Base-by-base conservation (phyloP, 2,329 filamentous ascomycete species). In the Nemania diffusa region DNA sequence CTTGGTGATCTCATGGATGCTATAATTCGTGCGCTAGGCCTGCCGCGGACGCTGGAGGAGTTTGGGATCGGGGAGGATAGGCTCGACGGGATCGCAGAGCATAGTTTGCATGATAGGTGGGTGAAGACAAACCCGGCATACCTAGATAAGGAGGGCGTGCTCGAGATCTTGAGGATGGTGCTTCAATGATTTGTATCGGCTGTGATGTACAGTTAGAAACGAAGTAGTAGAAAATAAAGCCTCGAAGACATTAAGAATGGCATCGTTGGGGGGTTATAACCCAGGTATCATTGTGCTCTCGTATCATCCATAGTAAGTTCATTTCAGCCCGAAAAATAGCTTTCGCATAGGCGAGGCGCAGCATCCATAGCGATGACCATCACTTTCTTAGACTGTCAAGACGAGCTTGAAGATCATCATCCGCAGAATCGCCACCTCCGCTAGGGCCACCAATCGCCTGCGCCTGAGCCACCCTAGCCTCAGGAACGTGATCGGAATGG, bases 341-440 rank as follows among this genome's bases (percentile, higher is more conserved):
- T 53, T 29, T 22, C 13, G n/a, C 24, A 44, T 26, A 34, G 32
- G 37, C 11, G 46, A 29, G 48, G 40, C 32, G 50, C 29, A 37
- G 46, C 34, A 24, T 24, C 61, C n/a, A 59, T 15, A 22, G 46
- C n/a, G 15, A n/a, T 6, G 32, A 13, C 40, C 24, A 26, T 70
- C 79, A 88, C 78, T 85, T 85, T 76, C 92, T 87, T 71, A 98
- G 83, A 79, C 94, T 97, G 78, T 98, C 93, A 59, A 99, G 86
- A 66, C 96, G 89, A 71, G 96, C 95, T 82, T 98, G 94, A 27
- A 99, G 87, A 78, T 97, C 96, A 76, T 97, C 93, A 75, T 97
- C 94, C n/a, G 88, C 90, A 5, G 87, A 83, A 74, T 90, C 89
- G 26, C 79, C 81, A 20, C 82, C 82, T 8, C 85, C 88, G 57